Percentiles rank a stretch among this genome's conserved stretches.
Evolutionary conservation across 495 filamentous ascomycete species (phyloP).

Genomic region (Articulospora tetracladia): DNA sequence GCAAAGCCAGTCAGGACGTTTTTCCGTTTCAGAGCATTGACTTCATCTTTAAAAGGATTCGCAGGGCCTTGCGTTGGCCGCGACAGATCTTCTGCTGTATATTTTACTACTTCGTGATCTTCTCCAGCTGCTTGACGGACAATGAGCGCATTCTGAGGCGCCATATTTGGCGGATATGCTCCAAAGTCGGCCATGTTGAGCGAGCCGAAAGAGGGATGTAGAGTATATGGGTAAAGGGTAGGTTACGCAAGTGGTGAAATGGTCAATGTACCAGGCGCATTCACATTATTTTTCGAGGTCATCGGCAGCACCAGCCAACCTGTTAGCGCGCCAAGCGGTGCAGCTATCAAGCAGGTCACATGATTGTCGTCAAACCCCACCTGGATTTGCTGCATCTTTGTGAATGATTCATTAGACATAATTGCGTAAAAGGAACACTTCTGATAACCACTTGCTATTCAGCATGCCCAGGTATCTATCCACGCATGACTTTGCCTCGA

Average conservation of each 20-base stretch:
- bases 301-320: not conserved
- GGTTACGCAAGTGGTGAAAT: not conserved
- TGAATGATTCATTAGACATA: not conserved
- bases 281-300: not conserved
- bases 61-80: conserved; percentile 67
- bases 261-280: not conserved
- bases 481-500: conserved; percentile 16
- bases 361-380: not conserved
- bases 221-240: not conserved
- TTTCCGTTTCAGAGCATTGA: conserved; percentile 69
- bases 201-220: conserved; percentile 12
- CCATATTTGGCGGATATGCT: conserved; percentile 54
- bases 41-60: conserved; percentile 73
- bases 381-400: not conserved
- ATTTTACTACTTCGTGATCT: conserved; percentile 58
- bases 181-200: conserved; percentile 51
- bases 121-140: conserved; percentile 44
- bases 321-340: not conserved
- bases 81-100: conserved; percentile 63
- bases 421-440: not conserved
- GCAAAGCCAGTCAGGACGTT: conserved; percentile 89
- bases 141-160: conserved; percentile 50
- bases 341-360: not conserved
- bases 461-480: conserved; percentile 24
- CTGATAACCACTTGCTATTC: not conserved